Conservation (phyloP, 2,329 filamentous ascomycete genomes). For the Colletotrichum phormii region DNA sequence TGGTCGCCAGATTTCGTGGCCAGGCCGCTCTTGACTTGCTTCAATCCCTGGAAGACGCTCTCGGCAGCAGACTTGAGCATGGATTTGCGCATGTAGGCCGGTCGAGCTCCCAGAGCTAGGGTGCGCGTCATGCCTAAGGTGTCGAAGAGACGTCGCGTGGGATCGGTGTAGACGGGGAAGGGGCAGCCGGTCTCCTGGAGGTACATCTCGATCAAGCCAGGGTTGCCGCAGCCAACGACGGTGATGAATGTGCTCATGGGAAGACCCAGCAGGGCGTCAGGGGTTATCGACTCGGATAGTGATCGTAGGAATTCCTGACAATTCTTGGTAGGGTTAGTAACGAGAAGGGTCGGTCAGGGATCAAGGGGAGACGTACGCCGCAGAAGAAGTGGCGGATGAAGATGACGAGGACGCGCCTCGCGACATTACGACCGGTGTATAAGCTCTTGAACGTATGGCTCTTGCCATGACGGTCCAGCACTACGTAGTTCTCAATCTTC, state of each 20-base stretch:
- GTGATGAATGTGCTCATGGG: slow-evolving; percentile 71
- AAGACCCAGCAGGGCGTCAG: slow-evolving; percentile 60
- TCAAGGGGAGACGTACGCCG: slow-evolving; percentile 65
- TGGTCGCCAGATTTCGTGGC: slow-evolving; percentile 73
- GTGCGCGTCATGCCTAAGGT: slow-evolving; percentile 77
- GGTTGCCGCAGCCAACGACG: slow-evolving; percentile 79
- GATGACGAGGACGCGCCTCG: slow-evolving; percentile 73
- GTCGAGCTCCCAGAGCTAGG: slow-evolving; percentile 67
- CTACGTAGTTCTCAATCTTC: slow-evolving; percentile 64
- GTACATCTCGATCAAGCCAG: slow-evolving; percentile 76
- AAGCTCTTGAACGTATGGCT: slow-evolving; percentile 71
- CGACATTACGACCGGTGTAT: slow-evolving; percentile 65
- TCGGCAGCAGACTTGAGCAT: slow-evolving; percentile 61
- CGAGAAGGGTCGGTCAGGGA: background rate
- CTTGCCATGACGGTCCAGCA: slow-evolving; percentile 72
- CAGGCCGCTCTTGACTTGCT: slow-evolving; percentile 66
- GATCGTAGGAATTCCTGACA: slow-evolving; percentile 80
- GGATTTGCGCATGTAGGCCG: slow-evolving; percentile 72
- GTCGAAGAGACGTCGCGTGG: slow-evolving; percentile 73
- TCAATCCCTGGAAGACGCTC: slow-evolving; percentile 70
- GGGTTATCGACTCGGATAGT: slow-evolving; percentile 69
- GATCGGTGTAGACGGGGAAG: slow-evolving; percentile 84
- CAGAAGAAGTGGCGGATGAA: slow-evolving; percentile 87
- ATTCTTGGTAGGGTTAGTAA: slow-evolving; percentile 60
- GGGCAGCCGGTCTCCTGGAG: slow-evolving; percentile 69